Evolutionary conservation across 2,329 filamentous ascomycete species (phyloP).

Genomic region (Pseudogymnoascus sp.): DNA sequence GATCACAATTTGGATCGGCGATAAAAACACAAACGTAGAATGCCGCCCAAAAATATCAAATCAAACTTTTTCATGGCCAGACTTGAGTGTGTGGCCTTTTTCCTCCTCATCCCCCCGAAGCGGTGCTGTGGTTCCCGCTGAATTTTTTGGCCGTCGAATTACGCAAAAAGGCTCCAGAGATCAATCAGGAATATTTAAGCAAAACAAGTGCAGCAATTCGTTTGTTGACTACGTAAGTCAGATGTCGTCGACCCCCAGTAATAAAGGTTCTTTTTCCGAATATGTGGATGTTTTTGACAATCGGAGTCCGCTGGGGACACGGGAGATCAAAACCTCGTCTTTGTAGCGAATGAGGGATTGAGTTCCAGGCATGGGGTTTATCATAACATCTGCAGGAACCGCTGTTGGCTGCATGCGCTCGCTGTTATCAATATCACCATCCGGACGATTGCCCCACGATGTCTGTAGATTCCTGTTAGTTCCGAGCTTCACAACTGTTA

Average conservation of each 20-base stretch:
- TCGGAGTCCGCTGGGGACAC: neutral
- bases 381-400: conserved; percentile 30
- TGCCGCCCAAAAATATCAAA: neutral
- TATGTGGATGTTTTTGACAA: neutral
- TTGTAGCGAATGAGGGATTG: conserved; percentile 37
- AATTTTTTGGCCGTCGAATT: neutral
- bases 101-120: neutral
- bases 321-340: conserved; percentile 28
- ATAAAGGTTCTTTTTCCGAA: neutral
- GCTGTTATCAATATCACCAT: conserved; percentile 76
- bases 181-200: neutral
- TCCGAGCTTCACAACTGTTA: conserved; percentile 1
- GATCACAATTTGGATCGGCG: neutral
- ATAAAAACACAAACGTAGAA: neutral
- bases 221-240: neutral
- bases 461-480: conserved; percentile 49
- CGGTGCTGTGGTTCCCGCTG: neutral
- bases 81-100: neutral
- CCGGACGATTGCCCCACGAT: conserved; percentile 89
- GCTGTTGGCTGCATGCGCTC: conserved; percentile 40
- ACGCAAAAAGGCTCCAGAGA: neutral
- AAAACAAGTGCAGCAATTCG: neutral
- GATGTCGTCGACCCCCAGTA: neutral
- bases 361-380: conserved; percentile 35
- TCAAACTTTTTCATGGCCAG: neutral